phyloP scores from a whole-genome alignment of 192 early-diverging fungal species.

The Coemansia sp. region DNA sequence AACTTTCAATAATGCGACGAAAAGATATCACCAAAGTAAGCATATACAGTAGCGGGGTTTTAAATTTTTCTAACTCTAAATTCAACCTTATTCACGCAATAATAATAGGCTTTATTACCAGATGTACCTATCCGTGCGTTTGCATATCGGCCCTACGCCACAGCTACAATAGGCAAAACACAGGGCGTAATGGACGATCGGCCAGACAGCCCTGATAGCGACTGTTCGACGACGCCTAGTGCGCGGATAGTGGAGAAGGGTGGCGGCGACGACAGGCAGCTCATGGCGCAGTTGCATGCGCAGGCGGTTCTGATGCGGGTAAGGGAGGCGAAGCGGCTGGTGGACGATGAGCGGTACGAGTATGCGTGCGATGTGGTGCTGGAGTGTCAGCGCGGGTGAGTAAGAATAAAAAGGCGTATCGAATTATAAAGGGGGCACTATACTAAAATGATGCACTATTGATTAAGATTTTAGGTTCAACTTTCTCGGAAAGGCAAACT shows the following conservation, averaged over 20 bases:
- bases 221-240: not conserved
- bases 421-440: not conserved
- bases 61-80: too few relatives aligned
- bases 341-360: slow-evolving; percentile 40
- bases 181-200: too few relatives aligned
- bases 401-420: not conserved
- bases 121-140: slow-evolving; percentile 15
- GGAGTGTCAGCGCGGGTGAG: slow-evolving; percentile 54
- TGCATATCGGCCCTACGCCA: slow-evolving; percentile 44
- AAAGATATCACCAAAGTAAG: slow-evolving; percentile 33
- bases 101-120: slow-evolving; percentile 29
- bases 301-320: slow-evolving; percentile 23
- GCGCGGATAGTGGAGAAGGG: not conserved
- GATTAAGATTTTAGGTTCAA: slow-evolving; percentile 41
- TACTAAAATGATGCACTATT: not conserved
- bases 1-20: slow-evolving; percentile 39
- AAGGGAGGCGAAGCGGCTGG: slow-evolving; percentile 26
- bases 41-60: not conserved
- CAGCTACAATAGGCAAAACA: not conserved
- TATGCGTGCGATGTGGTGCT: slow-evolving; percentile 47
- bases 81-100: not conserved
- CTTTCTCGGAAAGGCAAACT: slow-evolving; percentile 49
- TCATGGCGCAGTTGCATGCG: slow-evolving; percentile 27
- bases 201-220: not conserved
- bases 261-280: slow-evolving; percentile 12